A percentile compares a stretch with the other conserved stretches of the same genome.
Conservation (phyloP, 768 basidiomycete species). For the Boletus huronensis region DNA sequence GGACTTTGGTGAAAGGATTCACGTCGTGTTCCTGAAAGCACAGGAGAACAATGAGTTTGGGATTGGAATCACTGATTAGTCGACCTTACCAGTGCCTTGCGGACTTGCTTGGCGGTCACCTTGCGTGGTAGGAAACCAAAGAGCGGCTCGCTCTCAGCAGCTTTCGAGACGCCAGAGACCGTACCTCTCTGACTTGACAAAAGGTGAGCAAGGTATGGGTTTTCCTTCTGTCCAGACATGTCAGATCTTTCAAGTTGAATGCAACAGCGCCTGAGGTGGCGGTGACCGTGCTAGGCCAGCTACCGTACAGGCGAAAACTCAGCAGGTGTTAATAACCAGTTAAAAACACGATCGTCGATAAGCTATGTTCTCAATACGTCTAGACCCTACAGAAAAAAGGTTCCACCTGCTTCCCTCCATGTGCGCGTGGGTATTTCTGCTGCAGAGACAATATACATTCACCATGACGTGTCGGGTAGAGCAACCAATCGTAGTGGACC, state of each 20-base stretch:
- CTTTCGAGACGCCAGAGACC: conserved; percentile 3
- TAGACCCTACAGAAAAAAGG: not conserved
- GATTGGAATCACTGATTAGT: not conserved
- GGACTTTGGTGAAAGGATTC: conserved; percentile 86
- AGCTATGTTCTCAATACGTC: not conserved
- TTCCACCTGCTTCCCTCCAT: not conserved
- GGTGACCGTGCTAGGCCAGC: too few relatives aligned
- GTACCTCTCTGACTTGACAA: conserved; percentile 31
- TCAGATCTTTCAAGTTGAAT: too few relatives aligned
- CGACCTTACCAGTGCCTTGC: conserved; percentile 61
- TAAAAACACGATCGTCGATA: too few relatives aligned
- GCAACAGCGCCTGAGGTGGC: not conserved
- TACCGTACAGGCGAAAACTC: too few relatives aligned
- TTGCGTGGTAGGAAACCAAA: conserved; percentile 71
- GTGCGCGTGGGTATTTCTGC: not conserved
- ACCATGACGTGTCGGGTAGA: not conserved
- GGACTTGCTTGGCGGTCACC: conserved; percentile 63
- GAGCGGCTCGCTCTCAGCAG: conserved; percentile 52
- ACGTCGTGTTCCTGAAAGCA: conserved; percentile 61
- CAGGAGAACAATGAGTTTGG: not conserved
- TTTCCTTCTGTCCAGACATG: conserved; percentile 33
- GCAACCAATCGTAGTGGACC: too few relatives aligned
- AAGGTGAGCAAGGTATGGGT: conserved; percentile 54
- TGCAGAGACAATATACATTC: not conserved
- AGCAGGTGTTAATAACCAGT: too few relatives aligned